phyloP scores from a whole-genome alignment of 345 rosid genomes.

The Turritis glabra region DNA sequence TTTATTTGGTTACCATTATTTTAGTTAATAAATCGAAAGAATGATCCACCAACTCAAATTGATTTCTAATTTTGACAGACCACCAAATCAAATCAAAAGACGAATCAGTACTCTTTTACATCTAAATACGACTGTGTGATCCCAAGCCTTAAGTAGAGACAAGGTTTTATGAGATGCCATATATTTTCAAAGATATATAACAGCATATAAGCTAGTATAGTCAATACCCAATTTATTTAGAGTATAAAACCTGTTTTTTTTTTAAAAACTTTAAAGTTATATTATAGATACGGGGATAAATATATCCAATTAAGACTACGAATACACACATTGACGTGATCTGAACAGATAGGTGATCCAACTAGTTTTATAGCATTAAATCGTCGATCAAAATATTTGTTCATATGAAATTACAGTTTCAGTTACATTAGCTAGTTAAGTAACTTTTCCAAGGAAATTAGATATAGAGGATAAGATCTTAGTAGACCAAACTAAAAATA shows the following conservation, averaged over 20 bases:
- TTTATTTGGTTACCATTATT: background rate
- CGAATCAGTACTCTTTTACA: slow-evolving; percentile 1
- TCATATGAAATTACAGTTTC: slow-evolving; percentile 9
- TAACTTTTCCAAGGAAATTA: background rate
- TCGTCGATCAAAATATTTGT: background rate
- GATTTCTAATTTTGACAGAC: background rate
- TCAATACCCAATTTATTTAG: background rate
- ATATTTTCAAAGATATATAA: background rate
- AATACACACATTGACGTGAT: slow-evolving; percentile 20
- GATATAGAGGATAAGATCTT: slow-evolving; percentile 15
- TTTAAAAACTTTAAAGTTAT: background rate
- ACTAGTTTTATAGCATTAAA: background rate
- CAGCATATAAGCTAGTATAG: background rate
- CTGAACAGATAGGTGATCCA: background rate
- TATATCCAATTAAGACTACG: background rate
- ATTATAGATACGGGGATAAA: background rate
- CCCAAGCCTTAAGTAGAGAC: background rate
- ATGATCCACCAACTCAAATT: slow-evolving; percentile 1
- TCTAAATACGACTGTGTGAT: slow-evolving; percentile 1
- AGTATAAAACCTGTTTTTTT: background rate
- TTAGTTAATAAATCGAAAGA: background rate
- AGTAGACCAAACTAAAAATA: background rate
- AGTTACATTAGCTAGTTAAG: background rate
- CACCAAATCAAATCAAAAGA: background rate
- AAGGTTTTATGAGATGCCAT: background rate